Evolutionary conservation across 805 yeast species (phyloP).

Genomic region (Metschnikowia hibisci): DNA sequence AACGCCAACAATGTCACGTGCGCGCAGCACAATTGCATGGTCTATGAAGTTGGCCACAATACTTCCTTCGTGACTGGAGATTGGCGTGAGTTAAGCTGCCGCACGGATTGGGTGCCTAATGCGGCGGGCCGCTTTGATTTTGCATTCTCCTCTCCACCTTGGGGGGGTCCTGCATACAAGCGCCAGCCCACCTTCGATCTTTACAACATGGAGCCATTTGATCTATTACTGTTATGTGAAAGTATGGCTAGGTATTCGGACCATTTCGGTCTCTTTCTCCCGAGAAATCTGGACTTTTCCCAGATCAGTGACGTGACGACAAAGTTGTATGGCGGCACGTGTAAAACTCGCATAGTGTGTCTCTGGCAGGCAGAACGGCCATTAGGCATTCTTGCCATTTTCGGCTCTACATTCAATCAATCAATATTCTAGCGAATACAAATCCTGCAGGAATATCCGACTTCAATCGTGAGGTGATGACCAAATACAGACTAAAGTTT

Average conservation of each 20-base stretch:
- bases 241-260: constrained; percentile 39
- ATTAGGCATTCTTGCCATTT: constrained; percentile 15
- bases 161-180: constrained; percentile 76
- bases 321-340: constrained; percentile 23
- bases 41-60: constrained; percentile 56
- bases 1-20: constrained; percentile 61
- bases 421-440: neutral
- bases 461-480: no score
- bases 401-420: constrained; percentile 10
- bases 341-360: constrained; percentile 15
- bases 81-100: constrained; percentile 36
- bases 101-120: constrained; percentile 33
- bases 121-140: constrained; percentile 41
- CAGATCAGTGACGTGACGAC: constrained; percentile 49
- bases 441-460: no score
- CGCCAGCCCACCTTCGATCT: constrained; percentile 41
- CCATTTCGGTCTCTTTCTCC: constrained; percentile 59
- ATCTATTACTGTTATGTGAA: constrained; percentile 41
- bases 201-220: constrained; percentile 43
- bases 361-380: constrained; percentile 16
- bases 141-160: constrained; percentile 77
- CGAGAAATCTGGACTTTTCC: constrained; percentile 52
- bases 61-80: constrained; percentile 49
- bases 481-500: no score
- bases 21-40: constrained; percentile 58